A percentile compares a stretch with the other conserved stretches of the same genome.
These are phyloP conservation scores for Fusarium chaquense DNA, from an alignment of 2,329 filamentous ascomycete genomes.

Conservation along the genomic window DNA sequence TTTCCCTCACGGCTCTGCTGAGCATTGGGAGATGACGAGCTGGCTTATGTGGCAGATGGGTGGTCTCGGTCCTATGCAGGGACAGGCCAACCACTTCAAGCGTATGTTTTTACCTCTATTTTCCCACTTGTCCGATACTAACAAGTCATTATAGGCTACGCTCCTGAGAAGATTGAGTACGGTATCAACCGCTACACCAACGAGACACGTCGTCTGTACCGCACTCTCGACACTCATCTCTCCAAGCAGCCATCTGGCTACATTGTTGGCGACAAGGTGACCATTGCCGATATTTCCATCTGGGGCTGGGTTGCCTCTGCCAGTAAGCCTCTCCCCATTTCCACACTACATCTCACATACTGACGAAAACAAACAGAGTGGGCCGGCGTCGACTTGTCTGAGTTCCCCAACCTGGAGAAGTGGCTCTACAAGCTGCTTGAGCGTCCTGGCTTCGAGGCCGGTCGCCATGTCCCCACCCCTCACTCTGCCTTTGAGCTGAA, in stretches of 20 bases:
- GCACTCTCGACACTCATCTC: constrained; percentile 80
- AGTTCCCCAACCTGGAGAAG: constrained; percentile 80
- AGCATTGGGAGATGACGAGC: constrained; percentile 83
- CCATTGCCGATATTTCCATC: constrained; percentile 82
- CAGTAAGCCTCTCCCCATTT: constrained; percentile 51
- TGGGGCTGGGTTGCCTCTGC: constrained; percentile 79
- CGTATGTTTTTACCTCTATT: constrained; percentile 56
- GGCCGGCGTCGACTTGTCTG: constrained; percentile 69
- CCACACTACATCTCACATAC: not conserved
- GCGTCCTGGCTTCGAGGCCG: constrained; percentile 80
- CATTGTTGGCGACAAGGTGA: constrained; percentile 75
- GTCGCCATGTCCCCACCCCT: constrained; percentile 75
- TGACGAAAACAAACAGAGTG: constrained; percentile 49
- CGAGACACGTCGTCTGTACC: constrained; percentile 85
- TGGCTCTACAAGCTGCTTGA: constrained; percentile 80
- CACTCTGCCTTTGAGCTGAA: constrained; percentile 69
- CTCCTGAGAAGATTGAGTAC: constrained; percentile 84
- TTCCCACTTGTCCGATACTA: not conserved
- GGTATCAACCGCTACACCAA: constrained; percentile 85
- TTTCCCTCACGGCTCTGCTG: constrained; percentile 77
- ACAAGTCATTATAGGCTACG: constrained; percentile 66
- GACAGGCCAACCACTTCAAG: constrained; percentile 84
- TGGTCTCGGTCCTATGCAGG: constrained; percentile 84
- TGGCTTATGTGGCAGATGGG: constrained; percentile 85
- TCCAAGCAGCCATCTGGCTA: constrained; percentile 66